Evolutionary conservation across 202 grass and related monocot species (phyloP), one percentile per base, ranked within the genome.

Genomic region (Zizania palustris): DNA sequence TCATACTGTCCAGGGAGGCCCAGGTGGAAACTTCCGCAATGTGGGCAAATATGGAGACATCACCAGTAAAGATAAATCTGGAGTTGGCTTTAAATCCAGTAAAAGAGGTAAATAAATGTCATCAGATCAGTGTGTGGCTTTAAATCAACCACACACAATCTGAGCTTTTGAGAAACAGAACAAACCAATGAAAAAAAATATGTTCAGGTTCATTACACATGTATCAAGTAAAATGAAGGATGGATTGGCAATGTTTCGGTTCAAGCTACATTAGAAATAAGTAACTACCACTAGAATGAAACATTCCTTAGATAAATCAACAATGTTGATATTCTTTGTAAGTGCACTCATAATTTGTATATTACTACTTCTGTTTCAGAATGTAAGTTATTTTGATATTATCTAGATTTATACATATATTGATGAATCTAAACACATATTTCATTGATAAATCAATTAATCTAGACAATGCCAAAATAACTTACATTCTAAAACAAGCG

Each of bases 101-200:
- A 79, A 69, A 28, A 69, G 21, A 34, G 5, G 16, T 59, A 69
- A 21, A 45, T 20, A 57, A 2, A 60, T 48, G n/a, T n/a, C n/a
- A n/a, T n/a, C n/a, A n/a, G n/a, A n/a, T n/a, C n/a, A 53, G 16
- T 11, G 20, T 37, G 7, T n/a, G n/a, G n/a, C n/a, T n/a, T n/a
- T n/a, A n/a, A n/a, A n/a, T n/a, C n/a, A 73, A 98, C 88, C 49
- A 98, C 89, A 45, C 91, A 98, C 81, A 95, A 83, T 69, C 95
- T 95, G 68, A 36, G 3, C 11, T 60, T 81, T 82, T 50, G 1
- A 65, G 12, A 48, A 67, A 76, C 45, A 80, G 5, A 86, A 28
- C 28, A 28, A 28, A 28, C 28, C 28, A 28, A 28, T n/a, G 50
- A 56, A 5, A 69, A 67, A 84, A 71, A 38, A 65, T 20, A 60